Base-by-base conservation (phyloP, 768 basidiomycete genomes). In the Auricularia cornea region DNA sequence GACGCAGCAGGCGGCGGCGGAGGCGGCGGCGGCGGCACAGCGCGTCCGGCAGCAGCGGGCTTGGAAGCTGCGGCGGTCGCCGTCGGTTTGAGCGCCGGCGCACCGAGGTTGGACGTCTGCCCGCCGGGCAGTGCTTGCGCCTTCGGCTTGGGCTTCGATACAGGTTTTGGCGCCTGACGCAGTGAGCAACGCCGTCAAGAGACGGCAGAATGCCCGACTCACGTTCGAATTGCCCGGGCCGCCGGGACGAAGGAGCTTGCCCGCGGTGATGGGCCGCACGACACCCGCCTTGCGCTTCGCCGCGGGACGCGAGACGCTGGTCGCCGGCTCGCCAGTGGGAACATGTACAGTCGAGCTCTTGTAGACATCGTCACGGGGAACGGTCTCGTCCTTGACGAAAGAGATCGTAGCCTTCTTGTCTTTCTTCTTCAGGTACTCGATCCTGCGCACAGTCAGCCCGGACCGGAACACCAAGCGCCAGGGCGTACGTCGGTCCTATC, bases 371-470 rank as follows among this genome's bases (percentile, higher is more conserved):
- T 89, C 87, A 62, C 84, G 84, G 12, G 72, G 76, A 23, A 96
- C 77, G 8, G 87, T 85, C 74, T 98, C 95, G 71, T 98, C 94
- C 79, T 91, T 96, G 69, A 88, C 73, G 66, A 92, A 89, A 73
- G 89, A 89, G 75, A 99, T 92, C 61, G 84, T 80, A 3, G 89
- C 86, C 70, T 86, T 86, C 78, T 98, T 99, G 66, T 95, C 95
- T 76, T 94, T 98, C 83, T 99, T 99, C 82, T 99, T 98, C 48
- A 81, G 80, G 73, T 98, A 98, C 63, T 91, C 85, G 64, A 98
- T 76, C 8, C 92, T 98, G 67, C 3, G 62, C 26, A 52, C 8
- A n/a, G n/a, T n/a, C n/a, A n/a, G n/a, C n/a, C n/a, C n/a, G n/a
- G n/a, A n/a, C n/a, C n/a, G n/a, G n/a, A n/a, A n/a, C n/a, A n/a